Evolutionary conservation across 805 yeast species (phyloP).

Genomic region (Zygotorulaspora florentina): DNA sequence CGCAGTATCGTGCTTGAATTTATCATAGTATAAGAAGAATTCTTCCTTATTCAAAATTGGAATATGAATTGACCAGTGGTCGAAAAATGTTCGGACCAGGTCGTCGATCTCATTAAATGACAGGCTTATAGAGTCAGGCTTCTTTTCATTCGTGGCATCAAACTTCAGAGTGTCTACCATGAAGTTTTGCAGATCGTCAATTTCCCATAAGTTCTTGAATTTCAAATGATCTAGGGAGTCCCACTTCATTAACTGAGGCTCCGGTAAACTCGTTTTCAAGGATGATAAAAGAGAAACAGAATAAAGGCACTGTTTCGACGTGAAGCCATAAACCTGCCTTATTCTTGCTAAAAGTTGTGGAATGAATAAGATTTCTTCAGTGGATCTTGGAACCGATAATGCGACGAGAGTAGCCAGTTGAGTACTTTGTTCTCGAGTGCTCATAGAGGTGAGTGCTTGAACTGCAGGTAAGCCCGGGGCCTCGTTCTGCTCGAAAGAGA

Average conservation of each 20-base stretch:
- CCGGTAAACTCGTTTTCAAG: conserved; percentile 52
- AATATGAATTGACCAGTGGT: conserved; percentile 68
- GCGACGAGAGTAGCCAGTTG: conserved; percentile 59
- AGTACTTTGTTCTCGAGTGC: conserved; percentile 43
- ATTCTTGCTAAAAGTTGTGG: conserved; percentile 68
- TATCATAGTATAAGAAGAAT: conserved; percentile 56
- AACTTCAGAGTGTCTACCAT: conserved; percentile 23
- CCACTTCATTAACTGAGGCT: conserved; percentile 22
- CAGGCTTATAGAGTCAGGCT: conserved; percentile 8
- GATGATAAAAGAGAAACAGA: conserved; percentile 71
- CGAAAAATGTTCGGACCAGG: conserved; percentile 62
- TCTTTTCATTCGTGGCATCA: conserved; percentile 7
- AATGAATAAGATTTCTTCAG: conserved; percentile 71
- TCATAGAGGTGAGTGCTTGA: conserved; percentile 56
- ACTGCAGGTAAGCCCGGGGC: conserved; percentile 78
- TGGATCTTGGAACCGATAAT: conserved; percentile 67
- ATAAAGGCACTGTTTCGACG: conserved; percentile 62
- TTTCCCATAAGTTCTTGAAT: conserved; percentile 26
- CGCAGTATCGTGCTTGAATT: conserved; percentile 18
- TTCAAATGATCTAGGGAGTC: conserved; percentile 18
- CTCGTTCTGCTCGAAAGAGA: conserved; percentile 58
- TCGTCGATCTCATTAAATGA: conserved; percentile 48
- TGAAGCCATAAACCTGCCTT: conserved; percentile 67
- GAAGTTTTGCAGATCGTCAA: conserved; percentile 26
- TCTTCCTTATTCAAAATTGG: conserved; percentile 68